Evolutionary conservation across 2,329 filamentous ascomycete genomes (phyloP).

Genomic region (Botrytis pseudocinerea): DNA sequence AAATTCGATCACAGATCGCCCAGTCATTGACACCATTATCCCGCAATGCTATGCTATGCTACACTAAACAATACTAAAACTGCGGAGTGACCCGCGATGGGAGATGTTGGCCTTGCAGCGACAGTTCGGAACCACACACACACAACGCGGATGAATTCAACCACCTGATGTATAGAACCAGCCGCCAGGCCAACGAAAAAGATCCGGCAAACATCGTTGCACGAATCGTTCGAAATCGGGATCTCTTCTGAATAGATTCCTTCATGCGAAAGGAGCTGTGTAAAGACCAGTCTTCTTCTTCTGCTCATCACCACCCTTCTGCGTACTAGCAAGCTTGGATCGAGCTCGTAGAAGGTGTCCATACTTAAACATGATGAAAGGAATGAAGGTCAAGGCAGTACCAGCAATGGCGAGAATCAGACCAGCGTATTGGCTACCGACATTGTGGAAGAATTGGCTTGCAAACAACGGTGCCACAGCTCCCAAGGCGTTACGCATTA

Average conservation of each 20-base stretch:
- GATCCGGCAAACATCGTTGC: neutral
- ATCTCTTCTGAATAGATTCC: neutral
- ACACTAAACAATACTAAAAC: slow-evolving; percentile 14
- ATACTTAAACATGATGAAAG: slow-evolving; percentile 24
- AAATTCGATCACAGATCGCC: neutral
- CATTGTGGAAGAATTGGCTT: slow-evolving; percentile 23
- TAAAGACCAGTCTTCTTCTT: slow-evolving; percentile 5
- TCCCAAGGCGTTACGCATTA: slow-evolving; percentile 24
- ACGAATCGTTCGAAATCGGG: neutral
- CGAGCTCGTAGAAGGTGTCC: slow-evolving; percentile 37
- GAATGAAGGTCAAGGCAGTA: slow-evolving; percentile 14
- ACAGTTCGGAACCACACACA: neutral
- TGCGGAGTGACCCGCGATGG: neutral
- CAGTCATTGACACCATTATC: slow-evolving; percentile 11
- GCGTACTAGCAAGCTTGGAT: slow-evolving; percentile 51
- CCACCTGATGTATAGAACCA: neutral
- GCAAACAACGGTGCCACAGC: slow-evolving; percentile 22
- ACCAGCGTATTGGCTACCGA: slow-evolving; percentile 23
- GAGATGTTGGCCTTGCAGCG: neutral
- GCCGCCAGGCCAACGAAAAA: neutral
- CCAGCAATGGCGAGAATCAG: slow-evolving; percentile 20
- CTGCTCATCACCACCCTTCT: slow-evolving; percentile 5
- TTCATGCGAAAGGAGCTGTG: slow-evolving; percentile 11
- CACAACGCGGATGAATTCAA: neutral
- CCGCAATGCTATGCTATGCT: slow-evolving; percentile 6